A percentile compares a stretch with the other conserved stretches of the same genome.
These are phyloP conservation scores for Alternaria longipes DNA, from an alignment of 2,329 filamentous ascomycete species.

Conservation along the genomic window DNA sequence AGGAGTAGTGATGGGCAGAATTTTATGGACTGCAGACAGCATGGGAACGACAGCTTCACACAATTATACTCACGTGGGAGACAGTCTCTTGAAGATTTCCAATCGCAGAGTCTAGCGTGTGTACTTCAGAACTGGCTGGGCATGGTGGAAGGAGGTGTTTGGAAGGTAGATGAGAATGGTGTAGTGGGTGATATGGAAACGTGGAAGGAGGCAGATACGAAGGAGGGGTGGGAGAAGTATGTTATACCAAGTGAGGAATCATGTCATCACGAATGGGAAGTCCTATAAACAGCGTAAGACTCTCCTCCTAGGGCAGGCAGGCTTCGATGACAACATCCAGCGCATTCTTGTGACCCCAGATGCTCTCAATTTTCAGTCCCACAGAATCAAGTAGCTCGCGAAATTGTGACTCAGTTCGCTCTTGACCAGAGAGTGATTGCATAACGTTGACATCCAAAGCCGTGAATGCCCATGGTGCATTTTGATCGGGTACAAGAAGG, in stretches of 20 bases:
- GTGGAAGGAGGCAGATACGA: slow-evolving; percentile 14
- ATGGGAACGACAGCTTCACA: neutral
- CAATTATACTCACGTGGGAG: neutral
- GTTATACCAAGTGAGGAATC: neutral
- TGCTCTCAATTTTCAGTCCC: neutral
- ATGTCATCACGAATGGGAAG: neutral
- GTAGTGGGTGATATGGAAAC: slow-evolving; percentile 19
- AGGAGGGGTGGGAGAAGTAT: slow-evolving; percentile 20
- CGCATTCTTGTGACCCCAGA: neutral
- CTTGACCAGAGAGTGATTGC: neutral
- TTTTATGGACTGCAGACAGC: neutral
- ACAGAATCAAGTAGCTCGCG: neutral
- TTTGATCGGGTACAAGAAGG: neutral
- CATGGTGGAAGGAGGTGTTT: slow-evolving; percentile 27
- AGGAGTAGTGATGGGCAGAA: neutral
- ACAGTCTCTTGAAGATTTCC: neutral
- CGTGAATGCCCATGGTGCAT: neutral
- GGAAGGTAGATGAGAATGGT: slow-evolving; percentile 21
- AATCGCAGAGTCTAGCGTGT: neutral
- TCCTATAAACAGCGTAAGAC: neutral
- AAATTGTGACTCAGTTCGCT: neutral
- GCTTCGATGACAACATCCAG: neutral
- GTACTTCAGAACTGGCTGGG: neutral
- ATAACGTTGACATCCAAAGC: neutral
- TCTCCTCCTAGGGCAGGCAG: neutral